Evolutionary conservation across 2,329 filamentous ascomycete species (phyloP).

Genomic region (Mollisia scopiformis): DNA sequence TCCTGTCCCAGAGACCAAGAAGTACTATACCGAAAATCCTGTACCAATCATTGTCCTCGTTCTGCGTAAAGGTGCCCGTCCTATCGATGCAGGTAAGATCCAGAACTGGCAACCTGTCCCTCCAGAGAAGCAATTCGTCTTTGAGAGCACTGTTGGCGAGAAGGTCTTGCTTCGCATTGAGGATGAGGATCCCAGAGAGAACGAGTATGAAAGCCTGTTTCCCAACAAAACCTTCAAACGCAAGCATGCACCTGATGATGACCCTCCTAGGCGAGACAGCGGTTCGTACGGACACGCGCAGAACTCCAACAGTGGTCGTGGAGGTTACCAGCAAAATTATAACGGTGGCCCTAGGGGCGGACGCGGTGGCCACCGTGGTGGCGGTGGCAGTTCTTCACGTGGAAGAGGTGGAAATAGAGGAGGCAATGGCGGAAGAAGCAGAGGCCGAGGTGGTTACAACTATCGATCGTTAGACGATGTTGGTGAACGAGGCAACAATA

Average conservation of each 20-base stretch:
- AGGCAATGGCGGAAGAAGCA: conserved; percentile 43
- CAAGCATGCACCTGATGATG: conserved; percentile 63
- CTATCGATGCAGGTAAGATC: conserved; percentile 80
- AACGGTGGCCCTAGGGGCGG: conserved; percentile 38
- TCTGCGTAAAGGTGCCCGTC: conserved; percentile 72
- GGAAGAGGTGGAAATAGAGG: conserved; percentile 37
- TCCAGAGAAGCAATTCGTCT: conserved; percentile 70
- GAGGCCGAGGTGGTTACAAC: conserved; percentile 50
- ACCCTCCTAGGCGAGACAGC: conserved; percentile 36
- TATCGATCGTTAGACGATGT: conserved; percentile 74
- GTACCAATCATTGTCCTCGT: conserved; percentile 83
- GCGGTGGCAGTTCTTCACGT: conserved; percentile 27
- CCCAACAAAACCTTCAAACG: conserved; percentile 63
- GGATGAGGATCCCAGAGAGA: conserved; percentile 64
- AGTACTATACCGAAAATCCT: conserved; percentile 78
- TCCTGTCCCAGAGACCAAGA: conserved; percentile 68
- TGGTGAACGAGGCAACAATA: conserved; percentile 46
- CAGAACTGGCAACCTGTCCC: conserved; percentile 80
- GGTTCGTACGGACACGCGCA: conserved; percentile 40
- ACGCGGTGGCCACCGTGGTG: conserved; percentile 40
- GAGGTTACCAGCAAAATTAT: conserved; percentile 36
- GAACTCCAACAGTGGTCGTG: conserved; percentile 30
- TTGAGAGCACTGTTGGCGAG: conserved; percentile 85
- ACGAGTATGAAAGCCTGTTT: conserved; percentile 65
- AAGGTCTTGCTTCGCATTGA: conserved; percentile 84